Base-by-base conservation (phyloP, 2,329 filamentous ascomycete genomes). In the Diaporthe vexans region DNA sequence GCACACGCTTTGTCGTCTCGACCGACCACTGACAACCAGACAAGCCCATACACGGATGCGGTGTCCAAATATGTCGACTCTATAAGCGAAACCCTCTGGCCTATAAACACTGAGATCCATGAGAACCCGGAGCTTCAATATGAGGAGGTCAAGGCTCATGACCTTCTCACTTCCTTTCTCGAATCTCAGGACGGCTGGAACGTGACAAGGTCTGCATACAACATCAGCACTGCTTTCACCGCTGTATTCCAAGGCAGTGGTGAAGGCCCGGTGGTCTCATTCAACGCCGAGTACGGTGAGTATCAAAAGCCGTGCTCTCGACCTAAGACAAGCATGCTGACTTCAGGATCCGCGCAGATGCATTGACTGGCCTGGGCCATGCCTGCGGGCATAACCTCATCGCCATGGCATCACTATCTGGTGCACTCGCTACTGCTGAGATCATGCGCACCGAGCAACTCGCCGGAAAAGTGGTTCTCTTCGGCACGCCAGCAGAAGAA, bases 181-280 rank as follows among this genome's bases (percentile, higher is more conserved):
- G 86, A 52, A 81, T 90, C 0, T 82, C 85, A 56, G 76, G 78
- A 1, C 5, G 88, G 86, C 0, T 88, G 87, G 76, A 74, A 78
- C 0, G 86, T 90, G 15, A 87, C 82, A 6, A 84, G 84, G 0
- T 84, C 87, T 68, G 86, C 88, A 0, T 89, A 88, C 77, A 88
- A 86, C 3, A 76, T 91, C 0, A 81, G 84, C 9, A 91, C 89
- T 0, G 84, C 88, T 1, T 91, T 91, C 75, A 85, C 86, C 63
- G 86, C 84, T 17, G 81, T 84, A 15, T 63, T 63, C 24, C 24
- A 46, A n/a, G 59, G 59, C 3, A 33, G 9, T n/a, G 59, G 59
- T 5, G 40, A 63, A 9, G 59, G 59, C 40, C 59, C 59, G 3
- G 59, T 63, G 21, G 59, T 63, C 13, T 63, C 59, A 8, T 63